These are phyloP conservation scores for Piromyces sp. DNA, from an alignment of 192 early-diverging fungal genomes.

Conservation along the genomic window DNA sequence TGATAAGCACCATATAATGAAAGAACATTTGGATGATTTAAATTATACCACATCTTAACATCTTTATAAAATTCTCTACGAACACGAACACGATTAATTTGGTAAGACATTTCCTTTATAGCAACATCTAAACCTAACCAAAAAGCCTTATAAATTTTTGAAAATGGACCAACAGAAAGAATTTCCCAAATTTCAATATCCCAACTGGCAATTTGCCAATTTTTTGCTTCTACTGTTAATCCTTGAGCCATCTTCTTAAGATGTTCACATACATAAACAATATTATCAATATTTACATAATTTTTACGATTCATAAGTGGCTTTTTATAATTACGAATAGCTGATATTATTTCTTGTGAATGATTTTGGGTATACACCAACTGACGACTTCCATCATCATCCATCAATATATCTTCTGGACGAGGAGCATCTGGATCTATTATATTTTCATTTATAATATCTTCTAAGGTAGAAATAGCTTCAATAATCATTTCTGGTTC, in stretches of 20 bases:
- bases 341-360: not conserved
- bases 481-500: not conserved
- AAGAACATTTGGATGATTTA: not conserved
- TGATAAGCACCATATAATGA: not conserved
- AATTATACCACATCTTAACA: not conserved
- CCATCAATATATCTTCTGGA: not conserved
- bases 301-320: not conserved
- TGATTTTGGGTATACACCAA: not conserved
- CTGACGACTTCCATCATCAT: not conserved
- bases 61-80: not conserved
- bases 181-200: not conserved
- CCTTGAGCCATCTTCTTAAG: not conserved
- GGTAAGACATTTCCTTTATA: not conserved
- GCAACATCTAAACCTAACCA: not conserved
- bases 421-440: not conserved
- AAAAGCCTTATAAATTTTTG: not conserved
- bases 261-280: not conserved
- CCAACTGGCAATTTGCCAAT: not conserved
- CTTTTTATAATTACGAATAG: not conserved
- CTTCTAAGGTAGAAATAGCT: not conserved
- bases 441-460: not conserved
- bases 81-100: not conserved
- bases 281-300: not conserved
- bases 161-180: not conserved
- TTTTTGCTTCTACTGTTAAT: not conserved